Evolutionary conservation across 306 rosid species (phyloP).

Genomic region (Myrica gale): DNA sequence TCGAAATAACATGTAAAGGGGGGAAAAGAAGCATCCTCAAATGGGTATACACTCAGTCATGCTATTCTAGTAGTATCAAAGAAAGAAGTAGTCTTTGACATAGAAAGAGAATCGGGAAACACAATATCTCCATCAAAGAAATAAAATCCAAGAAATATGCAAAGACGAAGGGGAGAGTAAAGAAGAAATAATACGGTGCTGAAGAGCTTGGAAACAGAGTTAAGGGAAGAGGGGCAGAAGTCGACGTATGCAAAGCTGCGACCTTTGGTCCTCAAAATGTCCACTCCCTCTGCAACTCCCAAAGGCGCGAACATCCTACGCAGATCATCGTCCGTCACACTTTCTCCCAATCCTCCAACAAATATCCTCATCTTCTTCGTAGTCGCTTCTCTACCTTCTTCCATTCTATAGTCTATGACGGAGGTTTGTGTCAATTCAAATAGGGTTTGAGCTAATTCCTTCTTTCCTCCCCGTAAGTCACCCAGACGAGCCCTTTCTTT

Average conservation of each 20-base stretch:
- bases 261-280: constrained; percentile 68
- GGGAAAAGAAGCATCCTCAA: neutral
- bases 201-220: constrained; percentile 72
- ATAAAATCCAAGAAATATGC: neutral
- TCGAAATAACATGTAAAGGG: neutral
- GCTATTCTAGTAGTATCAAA: neutral
- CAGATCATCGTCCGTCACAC: constrained; percentile 54
- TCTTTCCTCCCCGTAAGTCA: too few relatives aligned
- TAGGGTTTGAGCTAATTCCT: too few relatives aligned
- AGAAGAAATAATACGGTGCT: constrained; percentile 29
- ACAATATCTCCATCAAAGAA: neutral
- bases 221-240: constrained; percentile 51
- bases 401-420: neutral
- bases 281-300: constrained; percentile 52
- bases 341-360: constrained; percentile 73
- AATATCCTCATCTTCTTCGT: constrained; percentile 40
- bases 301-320: constrained; percentile 42
- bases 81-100: neutral
- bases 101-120: too few relatives aligned
- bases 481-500: too few relatives aligned
- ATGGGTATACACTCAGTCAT: neutral
- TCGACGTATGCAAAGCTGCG: constrained; percentile 81
- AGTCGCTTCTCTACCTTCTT: neutral
- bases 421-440: neutral
- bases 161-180: neutral